phyloP scores from a whole-genome alignment of 345 rosid species.

The Tarenaya hassleriana region DNA sequence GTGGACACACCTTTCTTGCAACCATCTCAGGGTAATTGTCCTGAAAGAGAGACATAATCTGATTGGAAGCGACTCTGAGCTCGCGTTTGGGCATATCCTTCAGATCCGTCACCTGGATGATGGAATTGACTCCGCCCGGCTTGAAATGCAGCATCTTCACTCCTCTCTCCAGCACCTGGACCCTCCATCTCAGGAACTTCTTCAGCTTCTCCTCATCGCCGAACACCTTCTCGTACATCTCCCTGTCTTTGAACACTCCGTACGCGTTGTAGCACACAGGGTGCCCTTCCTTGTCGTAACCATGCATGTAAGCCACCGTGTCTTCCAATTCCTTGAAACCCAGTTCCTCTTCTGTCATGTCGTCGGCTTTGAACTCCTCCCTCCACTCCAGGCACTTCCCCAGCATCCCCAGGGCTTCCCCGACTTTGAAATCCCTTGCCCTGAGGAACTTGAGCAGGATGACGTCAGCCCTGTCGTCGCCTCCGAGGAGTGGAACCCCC shows the following conservation, averaged over 20 bases:
- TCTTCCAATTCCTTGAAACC: slow-evolving; percentile 89
- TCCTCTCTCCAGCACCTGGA: slow-evolving; percentile 89
- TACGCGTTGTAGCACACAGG: slow-evolving; percentile 96
- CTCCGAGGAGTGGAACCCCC: slow-evolving; percentile 61
- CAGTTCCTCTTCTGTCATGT: slow-evolving; percentile 62
- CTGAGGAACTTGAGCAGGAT: slow-evolving; percentile 79
- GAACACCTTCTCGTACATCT: slow-evolving; percentile 77
- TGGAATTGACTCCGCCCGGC: slow-evolving; percentile 89
- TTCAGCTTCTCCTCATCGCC: slow-evolving; percentile 86
- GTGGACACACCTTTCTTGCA: slow-evolving; percentile 68
- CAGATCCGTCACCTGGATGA: slow-evolving; percentile 92
- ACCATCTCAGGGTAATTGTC: slow-evolving; percentile 99
- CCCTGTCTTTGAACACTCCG: slow-evolving; percentile 71
- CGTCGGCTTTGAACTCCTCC: slow-evolving; percentile 65
- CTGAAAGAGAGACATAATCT: slow-evolving; percentile 86
- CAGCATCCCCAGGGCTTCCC: slow-evolving; percentile 58
- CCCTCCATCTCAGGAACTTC: slow-evolving; percentile 82
- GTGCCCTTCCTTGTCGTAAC: slow-evolving; percentile 74
- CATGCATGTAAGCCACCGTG: slow-evolving; percentile 82
- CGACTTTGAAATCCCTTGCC: slow-evolving; percentile 76
- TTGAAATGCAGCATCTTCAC: slow-evolving; percentile 68
- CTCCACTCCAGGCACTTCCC: slow-evolving; percentile 80
- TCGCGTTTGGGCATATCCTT: slow-evolving; percentile 95
- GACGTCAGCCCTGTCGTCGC: slow-evolving; percentile 68
- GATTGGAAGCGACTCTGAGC: slow-evolving; percentile 83